phyloP scores from a whole-genome alignment of 108 stramenopile genomes.

The Nitzschia sp. region DNA sequence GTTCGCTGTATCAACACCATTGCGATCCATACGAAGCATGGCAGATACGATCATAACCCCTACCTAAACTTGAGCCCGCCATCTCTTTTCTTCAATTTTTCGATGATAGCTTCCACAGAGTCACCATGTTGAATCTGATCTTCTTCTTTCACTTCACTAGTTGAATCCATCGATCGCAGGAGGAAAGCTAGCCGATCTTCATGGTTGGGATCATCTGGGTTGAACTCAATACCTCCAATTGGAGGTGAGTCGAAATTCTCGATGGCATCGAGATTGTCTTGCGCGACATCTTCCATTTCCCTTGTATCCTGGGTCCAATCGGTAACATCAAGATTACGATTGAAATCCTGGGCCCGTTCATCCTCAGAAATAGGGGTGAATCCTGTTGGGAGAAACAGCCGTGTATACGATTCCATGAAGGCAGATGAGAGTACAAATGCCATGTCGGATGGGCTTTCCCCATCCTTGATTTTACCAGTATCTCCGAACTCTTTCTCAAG shows the following conservation, averaged over 20 bases:
- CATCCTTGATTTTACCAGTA: constrained; percentile 35
- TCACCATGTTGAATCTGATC: constrained; percentile 48
- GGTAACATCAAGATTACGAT: constrained; percentile 38
- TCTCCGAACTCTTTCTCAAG: constrained; percentile 73
- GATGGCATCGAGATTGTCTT: constrained; percentile 68
- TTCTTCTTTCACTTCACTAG: constrained; percentile 32
- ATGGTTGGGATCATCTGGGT: constrained; percentile 45
- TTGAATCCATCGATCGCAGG: constrained; percentile 49
- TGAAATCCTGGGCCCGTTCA: constrained; percentile 54
- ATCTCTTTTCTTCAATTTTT: constrained; percentile 52
- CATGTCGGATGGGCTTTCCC: constrained; percentile 71
- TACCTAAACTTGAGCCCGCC: neutral
- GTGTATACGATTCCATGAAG: constrained; percentile 83
- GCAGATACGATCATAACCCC: neutral
- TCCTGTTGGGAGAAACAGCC: constrained; percentile 76
- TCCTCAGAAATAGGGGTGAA: constrained; percentile 63
- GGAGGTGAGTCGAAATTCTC: constrained; percentile 54
- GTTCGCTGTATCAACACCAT: constrained; percentile 8
- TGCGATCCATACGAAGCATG: neutral
- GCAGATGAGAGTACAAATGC: constrained; percentile 82
- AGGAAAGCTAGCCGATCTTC: constrained; percentile 41
- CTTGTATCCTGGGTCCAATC: constrained; percentile 33
- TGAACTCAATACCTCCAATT: constrained; percentile 54
- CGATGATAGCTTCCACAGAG: constrained; percentile 46
- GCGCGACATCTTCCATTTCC: constrained; percentile 41